These are phyloP conservation scores for Tulasnella sp. DNA, from an alignment of 768 basidiomycete species.

Conservation along the genomic window DNA sequence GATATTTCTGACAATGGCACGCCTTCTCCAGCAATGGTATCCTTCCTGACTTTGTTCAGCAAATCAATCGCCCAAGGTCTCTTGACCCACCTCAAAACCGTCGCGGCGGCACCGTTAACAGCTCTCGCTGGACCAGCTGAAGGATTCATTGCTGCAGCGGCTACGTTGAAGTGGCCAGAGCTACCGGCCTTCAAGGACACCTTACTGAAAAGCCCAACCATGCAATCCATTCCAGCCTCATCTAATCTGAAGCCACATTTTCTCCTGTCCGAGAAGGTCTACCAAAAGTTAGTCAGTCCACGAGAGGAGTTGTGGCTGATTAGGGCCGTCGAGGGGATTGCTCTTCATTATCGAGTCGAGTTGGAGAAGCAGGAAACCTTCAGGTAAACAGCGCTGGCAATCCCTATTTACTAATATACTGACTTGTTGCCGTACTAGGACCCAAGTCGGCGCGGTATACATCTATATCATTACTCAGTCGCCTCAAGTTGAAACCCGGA, in stretches of 20 bases:
- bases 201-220: conserved; percentile 21
- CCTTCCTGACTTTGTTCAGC: conserved; percentile 42
- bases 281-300: conserved; percentile 51
- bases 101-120: conserved; percentile 49
- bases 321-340: conserved; percentile 45
- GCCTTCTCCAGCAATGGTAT: conserved; percentile 20
- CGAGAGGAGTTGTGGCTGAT: conserved; percentile 71
- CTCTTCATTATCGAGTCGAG: conserved; percentile 40
- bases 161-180: conserved; percentile 41
- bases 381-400: conserved; percentile 32
- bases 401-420: not conserved
- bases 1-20: conserved; percentile 23
- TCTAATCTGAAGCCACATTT: conserved; percentile 68
- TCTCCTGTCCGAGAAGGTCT: conserved; percentile 78
- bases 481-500: not conserved
- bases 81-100: conserved; percentile 59
- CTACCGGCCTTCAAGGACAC: conserved; percentile 1
- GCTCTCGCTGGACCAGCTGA: conserved; percentile 62
- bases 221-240: conserved; percentile 24
- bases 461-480: conserved; percentile 42
- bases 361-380: conserved; percentile 42
- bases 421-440: conserved; percentile 31
- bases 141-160: conserved; percentile 66
- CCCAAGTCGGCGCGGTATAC: conserved; percentile 53
- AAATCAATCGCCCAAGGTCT: conserved; percentile 47